These are phyloP conservation scores for Metschnikowia kunwiensis DNA, from an alignment of 805 yeast species.

Conservation along the genomic window DNA sequence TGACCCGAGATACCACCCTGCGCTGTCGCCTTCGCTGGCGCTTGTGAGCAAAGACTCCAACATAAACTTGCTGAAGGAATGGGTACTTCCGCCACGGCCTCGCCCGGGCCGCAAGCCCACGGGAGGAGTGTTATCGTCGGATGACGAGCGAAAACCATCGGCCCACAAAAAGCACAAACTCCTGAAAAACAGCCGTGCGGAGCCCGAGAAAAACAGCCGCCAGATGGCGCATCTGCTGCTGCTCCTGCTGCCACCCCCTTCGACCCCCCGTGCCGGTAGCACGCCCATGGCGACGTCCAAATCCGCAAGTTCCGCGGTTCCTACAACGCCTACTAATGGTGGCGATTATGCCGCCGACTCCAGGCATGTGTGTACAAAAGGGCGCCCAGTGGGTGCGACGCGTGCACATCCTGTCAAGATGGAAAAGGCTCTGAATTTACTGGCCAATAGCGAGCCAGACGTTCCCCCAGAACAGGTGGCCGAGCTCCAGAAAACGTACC, in stretches of 20 bases:
- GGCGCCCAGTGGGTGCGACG: no score
- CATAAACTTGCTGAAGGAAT: constrained; percentile 65
- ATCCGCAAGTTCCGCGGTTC: not conserved
- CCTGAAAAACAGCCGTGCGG: not conserved
- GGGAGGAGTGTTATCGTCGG: not conserved
- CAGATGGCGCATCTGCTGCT: not conserved
- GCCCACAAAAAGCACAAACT: constrained; percentile 6
- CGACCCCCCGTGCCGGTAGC: not conserved
- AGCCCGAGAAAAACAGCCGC: not conserved
- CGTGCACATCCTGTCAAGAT: not conserved
- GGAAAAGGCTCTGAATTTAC: not conserved
- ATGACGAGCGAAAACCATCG: constrained; percentile 2
- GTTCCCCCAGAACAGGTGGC: constrained; percentile 16
- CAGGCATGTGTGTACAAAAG: no score
- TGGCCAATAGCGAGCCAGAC: not conserved
- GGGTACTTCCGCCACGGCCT: constrained; percentile 86
- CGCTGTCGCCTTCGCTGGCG: constrained; percentile 6
- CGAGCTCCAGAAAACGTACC: constrained; percentile 31
- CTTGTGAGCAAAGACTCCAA: constrained; percentile 16
- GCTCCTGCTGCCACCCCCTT: constrained; percentile 1
- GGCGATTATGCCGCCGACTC: not conserved
- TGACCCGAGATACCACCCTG: constrained; percentile 19
- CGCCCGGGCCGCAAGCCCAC: constrained; percentile 63
- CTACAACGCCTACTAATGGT: no score
- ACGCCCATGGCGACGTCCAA: not conserved